A percentile compares a stretch with the other conserved stretches of the same genome.
These are phyloP conservation scores for Platismatia glauca DNA, from an alignment of 495 filamentous ascomycete species.

Conservation along the genomic window DNA sequence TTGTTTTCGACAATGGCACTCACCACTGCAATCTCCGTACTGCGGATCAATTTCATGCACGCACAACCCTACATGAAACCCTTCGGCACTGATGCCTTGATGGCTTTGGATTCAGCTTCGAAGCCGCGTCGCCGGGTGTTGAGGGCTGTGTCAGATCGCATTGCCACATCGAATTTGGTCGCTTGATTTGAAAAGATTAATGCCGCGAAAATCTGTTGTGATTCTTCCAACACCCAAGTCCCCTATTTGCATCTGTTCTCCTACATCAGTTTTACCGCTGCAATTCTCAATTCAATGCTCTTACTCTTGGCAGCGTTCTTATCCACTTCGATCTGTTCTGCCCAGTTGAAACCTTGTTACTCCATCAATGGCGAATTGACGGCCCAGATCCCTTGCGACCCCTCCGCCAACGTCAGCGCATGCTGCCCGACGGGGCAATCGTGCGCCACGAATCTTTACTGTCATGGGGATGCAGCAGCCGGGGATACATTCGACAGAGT, in stretches of 20 bases:
- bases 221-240: fast-evolving
- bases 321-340: not conserved
- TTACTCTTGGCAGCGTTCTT: not conserved
- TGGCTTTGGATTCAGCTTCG: too few relatives aligned
- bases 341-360: not conserved
- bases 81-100: too few relatives aligned
- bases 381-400: not conserved
- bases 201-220: not conserved
- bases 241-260: not conserved
- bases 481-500: not conserved
- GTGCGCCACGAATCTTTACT: not conserved
- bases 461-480: not conserved
- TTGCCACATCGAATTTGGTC: not conserved
- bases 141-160: too few relatives aligned
- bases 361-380: not conserved
- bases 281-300: not conserved
- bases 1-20: too few relatives aligned
- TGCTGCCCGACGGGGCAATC: not conserved
- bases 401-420: not conserved
- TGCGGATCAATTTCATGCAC: too few relatives aligned
- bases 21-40: too few relatives aligned
- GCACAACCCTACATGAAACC: too few relatives aligned
- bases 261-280: not conserved
- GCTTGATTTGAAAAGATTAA: not conserved
- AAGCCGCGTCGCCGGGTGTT: too few relatives aligned